Conservation (phyloP, 2,329 filamentous ascomycete genomes). For the Dactylonectria estremocensis region DNA sequence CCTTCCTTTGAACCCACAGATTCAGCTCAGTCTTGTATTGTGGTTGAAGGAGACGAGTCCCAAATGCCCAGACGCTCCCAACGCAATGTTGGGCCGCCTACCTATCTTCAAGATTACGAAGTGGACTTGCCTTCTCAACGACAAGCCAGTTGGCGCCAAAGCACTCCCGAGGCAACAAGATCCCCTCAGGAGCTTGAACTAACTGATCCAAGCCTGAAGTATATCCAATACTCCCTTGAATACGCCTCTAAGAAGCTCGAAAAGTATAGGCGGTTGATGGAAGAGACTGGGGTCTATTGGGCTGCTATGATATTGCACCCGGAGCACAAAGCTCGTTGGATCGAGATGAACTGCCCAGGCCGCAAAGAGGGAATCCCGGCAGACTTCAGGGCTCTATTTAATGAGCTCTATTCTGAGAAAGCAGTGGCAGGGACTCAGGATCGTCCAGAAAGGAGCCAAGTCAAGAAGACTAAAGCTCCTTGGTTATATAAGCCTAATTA, state of each 20-base stretch:
- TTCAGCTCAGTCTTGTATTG: neutral
- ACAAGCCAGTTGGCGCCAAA: neutral
- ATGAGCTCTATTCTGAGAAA: neutral
- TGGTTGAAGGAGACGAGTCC: neutral
- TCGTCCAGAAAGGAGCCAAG: neutral
- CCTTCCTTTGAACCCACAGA: neutral
- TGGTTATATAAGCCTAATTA: neutral
- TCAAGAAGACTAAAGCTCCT: neutral
- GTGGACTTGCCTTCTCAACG: neutral
- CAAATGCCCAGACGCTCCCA: neutral
- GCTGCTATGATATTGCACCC: conserved; percentile 9
- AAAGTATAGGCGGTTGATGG: neutral
- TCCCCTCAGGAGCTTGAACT: neutral
- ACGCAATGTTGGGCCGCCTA: neutral
- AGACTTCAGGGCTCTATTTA: neutral
- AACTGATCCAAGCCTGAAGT: neutral
- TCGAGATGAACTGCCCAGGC: neutral
- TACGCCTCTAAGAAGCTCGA: neutral
- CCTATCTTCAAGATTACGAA: neutral
- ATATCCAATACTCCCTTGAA: neutral
- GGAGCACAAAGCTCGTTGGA: neutral
- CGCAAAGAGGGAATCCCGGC: neutral
- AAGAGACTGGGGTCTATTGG: neutral
- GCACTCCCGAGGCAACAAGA: neutral
- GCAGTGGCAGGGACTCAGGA: neutral